A percentile compares a stretch with the other conserved stretches of the same genome.
phyloP scores from a whole-genome alignment of 805 yeast species.

The Yueomyces sinensis region DNA sequence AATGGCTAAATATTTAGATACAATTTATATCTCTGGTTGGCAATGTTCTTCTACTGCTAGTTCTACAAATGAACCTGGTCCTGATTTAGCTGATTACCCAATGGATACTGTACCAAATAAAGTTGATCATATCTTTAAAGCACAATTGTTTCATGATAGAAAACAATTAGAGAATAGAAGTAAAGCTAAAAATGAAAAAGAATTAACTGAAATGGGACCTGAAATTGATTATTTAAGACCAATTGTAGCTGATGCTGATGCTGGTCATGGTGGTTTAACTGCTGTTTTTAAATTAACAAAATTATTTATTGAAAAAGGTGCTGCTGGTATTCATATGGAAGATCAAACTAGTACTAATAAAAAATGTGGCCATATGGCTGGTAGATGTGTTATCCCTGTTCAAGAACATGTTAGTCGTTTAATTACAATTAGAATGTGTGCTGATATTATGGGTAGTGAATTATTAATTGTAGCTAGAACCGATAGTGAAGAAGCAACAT shows the following conservation, averaged over 20 bases:
- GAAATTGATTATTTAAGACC: constrained; percentile 86
- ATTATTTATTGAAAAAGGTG: constrained; percentile 94
- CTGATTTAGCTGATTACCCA: constrained; percentile 97
- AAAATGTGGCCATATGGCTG: constrained; percentile 99
- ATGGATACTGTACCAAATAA: constrained; percentile 98
- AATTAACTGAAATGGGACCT: constrained; percentile 55
- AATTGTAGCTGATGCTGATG: constrained; percentile 93
- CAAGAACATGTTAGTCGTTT: constrained; percentile 95
- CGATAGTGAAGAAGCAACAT: constrained; percentile 95
- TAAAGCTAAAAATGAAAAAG: constrained; percentile 36
- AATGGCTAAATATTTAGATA: constrained; percentile 91
- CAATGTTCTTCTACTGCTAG: constrained; percentile 98
- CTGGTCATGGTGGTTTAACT: constrained; percentile 98
- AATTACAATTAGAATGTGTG: constrained; percentile 87
- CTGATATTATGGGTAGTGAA: constrained; percentile 84
- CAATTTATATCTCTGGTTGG: constrained; percentile 95
- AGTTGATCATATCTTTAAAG: constrained; percentile 93
- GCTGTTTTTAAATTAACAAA: constrained; percentile 92
- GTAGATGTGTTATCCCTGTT: constrained; percentile 92
- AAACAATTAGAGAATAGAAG: constrained; percentile 84
- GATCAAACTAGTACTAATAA: constrained; percentile 99
- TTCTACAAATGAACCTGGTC: constrained; percentile 94
- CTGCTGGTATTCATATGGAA: constrained; percentile 97
- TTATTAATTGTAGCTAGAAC: constrained; percentile 87
- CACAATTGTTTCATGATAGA: constrained; percentile 94